Evolutionary conservation across 108 stramenopile species (phyloP), one percentile per base, ranked within the genome.

Genomic region (Fistulifera pelliculosa): DNA sequence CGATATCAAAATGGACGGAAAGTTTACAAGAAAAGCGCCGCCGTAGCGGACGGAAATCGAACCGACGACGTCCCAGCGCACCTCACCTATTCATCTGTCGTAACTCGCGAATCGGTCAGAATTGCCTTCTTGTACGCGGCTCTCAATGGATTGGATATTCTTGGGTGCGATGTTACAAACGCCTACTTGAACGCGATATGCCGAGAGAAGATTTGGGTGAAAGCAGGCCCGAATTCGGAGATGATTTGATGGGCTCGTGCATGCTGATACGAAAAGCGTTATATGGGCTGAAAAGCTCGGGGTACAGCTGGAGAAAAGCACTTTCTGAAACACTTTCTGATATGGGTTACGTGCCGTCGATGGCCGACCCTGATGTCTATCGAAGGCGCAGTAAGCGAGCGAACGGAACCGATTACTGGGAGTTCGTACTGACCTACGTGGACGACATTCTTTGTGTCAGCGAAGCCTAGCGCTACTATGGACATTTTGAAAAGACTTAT

Each of bases 1-100:
- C 17, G 69, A 78, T 58, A 52, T 78, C 24, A 77, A 79, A 45
- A n/a, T n/a, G n/a, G n/a, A n/a, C n/a, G 54, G 67, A 53, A 55
- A 51, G 27, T 67, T 73, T 16, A 62, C 58, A 0, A 22, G 74
- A 47, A 74, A 77, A 26, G 66, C 70, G 12, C 31, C n/a, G 67
- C n/a, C n/a, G n/a, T n/a, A n/a, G n/a, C n/a, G n/a, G n/a, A n/a
- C n/a, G n/a, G n/a, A n/a, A n/a, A n/a, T n/a, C n/a, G n/a, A n/a
- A n/a, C n/a, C n/a, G n/a, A n/a, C n/a, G n/a, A n/a, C n/a, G n/a
- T n/a, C n/a, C n/a, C n/a, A n/a, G n/a, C n/a, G n/a, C n/a, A n/a
- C n/a, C n/a, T n/a, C n/a, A n/a, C n/a, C n/a, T 41, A 41, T 41
- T 14, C 11, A 41, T 13, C 12, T 14, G 40, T 41, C 14, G 74